Percentiles rank a stretch among this genome's conserved stretches.
These are phyloP conservation scores for Kluyveromyces marxianus DNA, from an alignment of 1,139 yeast genomes.

Conservation along the genomic window DNA sequence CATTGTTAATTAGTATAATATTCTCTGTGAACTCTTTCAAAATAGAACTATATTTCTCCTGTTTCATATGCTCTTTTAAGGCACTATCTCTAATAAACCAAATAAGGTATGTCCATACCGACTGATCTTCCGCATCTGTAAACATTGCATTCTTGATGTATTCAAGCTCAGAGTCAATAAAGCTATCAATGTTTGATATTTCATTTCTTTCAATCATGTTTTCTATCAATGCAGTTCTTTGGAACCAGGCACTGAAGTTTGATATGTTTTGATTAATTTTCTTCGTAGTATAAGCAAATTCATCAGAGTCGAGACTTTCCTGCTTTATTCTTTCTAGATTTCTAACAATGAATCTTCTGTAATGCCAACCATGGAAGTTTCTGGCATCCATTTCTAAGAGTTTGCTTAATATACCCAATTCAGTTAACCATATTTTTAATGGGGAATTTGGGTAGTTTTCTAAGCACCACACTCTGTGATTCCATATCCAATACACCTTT, in stretches of 20 bases:
- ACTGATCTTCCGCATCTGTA: constrained; percentile 90
- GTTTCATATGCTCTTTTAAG: constrained; percentile 17
- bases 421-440: constrained; percentile 51
- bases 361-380: constrained; percentile 95
- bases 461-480: constrained; percentile 82
- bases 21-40: constrained; percentile 35
- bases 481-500: constrained; percentile 96
- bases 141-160: constrained; percentile 77
- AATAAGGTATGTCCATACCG: constrained; percentile 81
- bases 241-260: constrained; percentile 95
- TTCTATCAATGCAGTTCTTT: constrained; percentile 65
- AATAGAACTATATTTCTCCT: constrained; percentile 28
- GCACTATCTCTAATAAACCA: constrained; percentile 61
- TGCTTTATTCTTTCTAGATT: constrained; percentile 38
- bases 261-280: constrained; percentile 80
- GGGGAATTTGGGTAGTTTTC: constrained; percentile 42
- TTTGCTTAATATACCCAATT: constrained; percentile 60
- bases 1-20: constrained; percentile 52
- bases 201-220: constrained; percentile 35
- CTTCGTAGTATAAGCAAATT: constrained; percentile 68
- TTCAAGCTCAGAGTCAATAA: constrained; percentile 53
- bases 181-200: constrained; percentile 23
- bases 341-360: constrained; percentile 64
- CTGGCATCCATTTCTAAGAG: constrained; percentile 67
- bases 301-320: constrained; percentile 35